Evolutionary conservation across 139 green algal species (phyloP), one percentile per base, ranked within the genome.

Genomic region (Haematococcus lacustris): DNA sequence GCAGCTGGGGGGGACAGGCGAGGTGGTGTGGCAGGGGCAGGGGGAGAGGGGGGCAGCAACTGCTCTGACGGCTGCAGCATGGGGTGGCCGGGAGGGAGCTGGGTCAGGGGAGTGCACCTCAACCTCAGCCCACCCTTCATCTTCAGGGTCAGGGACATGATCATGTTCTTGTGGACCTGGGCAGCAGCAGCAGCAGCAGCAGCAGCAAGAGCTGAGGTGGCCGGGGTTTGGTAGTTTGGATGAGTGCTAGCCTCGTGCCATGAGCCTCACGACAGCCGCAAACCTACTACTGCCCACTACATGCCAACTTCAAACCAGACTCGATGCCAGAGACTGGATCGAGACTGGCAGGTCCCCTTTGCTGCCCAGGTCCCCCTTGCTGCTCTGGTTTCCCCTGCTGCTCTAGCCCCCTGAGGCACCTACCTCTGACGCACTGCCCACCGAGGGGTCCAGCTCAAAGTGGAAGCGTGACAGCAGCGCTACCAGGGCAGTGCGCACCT

Each of bases 401-500:
- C n/a, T 64, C 17, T 64, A 25, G 3, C 28, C 5, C 7, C 13
- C 4, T 37, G 35, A 21, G 21, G 34, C 17, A 50, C 63, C 7
- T 5, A 40, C 32, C 30, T 5, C 6, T 26, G 6, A 5, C 23
- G 60, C 9, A 26, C 6, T 63, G 53, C 51, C 73, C 40, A 57
- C n/a, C 21, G 30, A 13, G 38, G 76, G 78, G 3, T 80, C 69
- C 70, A 87, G 74, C 21, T 78, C 67, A 30, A 87, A 79, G 34
- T 68, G 60, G 78, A 84, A 87, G 35, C 82, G 73, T 7, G 47
- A 47, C 38, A 84, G 74, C 62, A 87, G 73, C 33, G 73, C 66
- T 25, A 73, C 78, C 63, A 87, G 73, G 63, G 81, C 76, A 1
- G 82, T 82, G 38, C 78, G 73, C 35, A 87, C 82, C 76, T 87